Evolutionary conservation across 2,329 filamentous ascomycete species (phyloP).

Genomic region (Cytospora chrysosperma): DNA sequence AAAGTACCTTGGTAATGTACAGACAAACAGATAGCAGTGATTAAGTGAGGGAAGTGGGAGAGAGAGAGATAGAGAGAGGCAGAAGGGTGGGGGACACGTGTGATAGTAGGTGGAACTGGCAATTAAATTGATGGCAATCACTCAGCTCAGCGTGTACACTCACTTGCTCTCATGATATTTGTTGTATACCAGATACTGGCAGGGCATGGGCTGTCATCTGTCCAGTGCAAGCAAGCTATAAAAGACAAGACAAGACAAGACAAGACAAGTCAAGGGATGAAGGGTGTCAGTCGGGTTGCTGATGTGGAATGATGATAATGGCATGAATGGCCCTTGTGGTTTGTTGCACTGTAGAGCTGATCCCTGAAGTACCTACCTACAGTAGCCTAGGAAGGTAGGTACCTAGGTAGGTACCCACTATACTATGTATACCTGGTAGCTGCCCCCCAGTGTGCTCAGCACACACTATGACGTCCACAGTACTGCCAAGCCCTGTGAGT

Average conservation of each 20-base stretch:
- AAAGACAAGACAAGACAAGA: background rate
- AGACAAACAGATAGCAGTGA: no score
- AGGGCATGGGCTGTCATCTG: background rate
- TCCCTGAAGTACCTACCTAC: background rate
- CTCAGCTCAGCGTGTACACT: background rate
- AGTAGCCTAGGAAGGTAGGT: no score
- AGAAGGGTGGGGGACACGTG: background rate
- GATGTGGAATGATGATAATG: background rate
- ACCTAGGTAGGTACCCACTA: no score
- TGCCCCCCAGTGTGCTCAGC: no score
- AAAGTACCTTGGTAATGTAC: no score
- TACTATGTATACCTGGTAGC: no score
- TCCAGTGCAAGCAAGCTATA: background rate
- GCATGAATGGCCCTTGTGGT: no score
- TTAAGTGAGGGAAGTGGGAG: background rate
- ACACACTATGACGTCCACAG: background rate
- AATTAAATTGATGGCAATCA: background rate
- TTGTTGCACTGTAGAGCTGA: background rate
- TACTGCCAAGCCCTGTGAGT: background rate
- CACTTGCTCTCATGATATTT: background rate
- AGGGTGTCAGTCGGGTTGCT: no score
- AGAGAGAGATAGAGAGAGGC: no score
- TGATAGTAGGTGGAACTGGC: background rate
- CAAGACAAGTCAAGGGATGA: background rate
- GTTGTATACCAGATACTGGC: no score